Base-by-base conservation (phyloP, 768 basidiomycete genomes). In the Cystobasidium onofrii region DNA sequence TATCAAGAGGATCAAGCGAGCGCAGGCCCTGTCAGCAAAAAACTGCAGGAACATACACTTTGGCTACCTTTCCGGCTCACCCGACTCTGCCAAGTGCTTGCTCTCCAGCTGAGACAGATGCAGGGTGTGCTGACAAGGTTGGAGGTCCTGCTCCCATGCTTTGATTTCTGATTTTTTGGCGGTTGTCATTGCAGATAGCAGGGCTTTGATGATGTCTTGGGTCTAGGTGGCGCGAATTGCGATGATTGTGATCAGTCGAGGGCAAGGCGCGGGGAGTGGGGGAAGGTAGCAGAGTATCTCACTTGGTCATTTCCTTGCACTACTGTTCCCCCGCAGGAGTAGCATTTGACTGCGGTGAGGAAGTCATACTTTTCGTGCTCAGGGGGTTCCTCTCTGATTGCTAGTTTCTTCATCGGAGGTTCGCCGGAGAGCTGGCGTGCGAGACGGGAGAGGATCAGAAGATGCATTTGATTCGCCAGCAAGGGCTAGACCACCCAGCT, bases 131-230 rank as follows among this genome's bases (percentile, higher is more conserved):
- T 91, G 88, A 84, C 96, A 99, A 7, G 91, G 82, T 0, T 83
- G 78, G 50, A 96, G 88, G 76, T 97, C 95, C 81, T 97, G 94
- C 80, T 98, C 92, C 96, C 96, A 99, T 6, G 96, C 90, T 81
- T 96, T 89, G 61, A 99, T 89, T 78, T 97, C 93, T 0, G 90
- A 91, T 79, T 95, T 90, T 61, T 92, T 90, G 0, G 91, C 89
- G 1, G 92, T 94, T 0, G 92, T 92, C 77, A 91, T 83, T 1
- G 92, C 88, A 1, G 85, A 83, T 87, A 96, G 88, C 71, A 95
- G 84, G 0, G 86, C 87, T 25, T 88, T 85, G 2, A 86, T 83
- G 23, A 13, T 31, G 13, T 46, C 75, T 64, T 34, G 78, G 78
- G 67, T 79, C 39, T 33, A 1, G 39, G 60, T 25, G 25, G 20